Conservation (phyloP, 441 rosid species). For the Melastoma candidum region DNA sequence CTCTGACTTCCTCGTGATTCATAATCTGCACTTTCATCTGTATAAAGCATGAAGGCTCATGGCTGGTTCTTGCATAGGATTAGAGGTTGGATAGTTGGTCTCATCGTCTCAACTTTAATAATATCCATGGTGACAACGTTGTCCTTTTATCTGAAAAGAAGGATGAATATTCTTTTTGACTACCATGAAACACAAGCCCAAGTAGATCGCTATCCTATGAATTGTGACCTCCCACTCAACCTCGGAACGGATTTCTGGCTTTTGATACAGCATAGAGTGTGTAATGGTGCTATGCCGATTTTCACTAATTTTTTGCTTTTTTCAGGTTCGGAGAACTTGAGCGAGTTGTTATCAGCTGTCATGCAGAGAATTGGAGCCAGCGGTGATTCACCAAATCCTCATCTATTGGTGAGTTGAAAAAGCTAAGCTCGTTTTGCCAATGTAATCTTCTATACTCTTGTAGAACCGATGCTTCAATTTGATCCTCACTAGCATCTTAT, state of each 20-base stretch:
- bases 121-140: no score
- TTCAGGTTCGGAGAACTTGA: slow-evolving; percentile 53
- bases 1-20: slow-evolving; percentile 1
- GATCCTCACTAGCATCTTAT: not conserved
- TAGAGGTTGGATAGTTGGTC: no score
- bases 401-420: slow-evolving; percentile 44
- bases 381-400: slow-evolving; percentile 27
- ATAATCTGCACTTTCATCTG: not conserved
- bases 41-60: not conserved
- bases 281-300: not conserved
- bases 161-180: no score
- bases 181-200: no score
- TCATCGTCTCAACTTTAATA: no score
- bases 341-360: slow-evolving; percentile 48
- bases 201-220: no score
- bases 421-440: no score
- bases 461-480: not conserved
- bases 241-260: not conserved
- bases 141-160: no score
- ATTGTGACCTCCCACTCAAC: no score
- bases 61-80: not conserved
- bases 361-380: slow-evolving; percentile 48
- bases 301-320: not conserved
- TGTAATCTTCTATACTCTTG: not conserved
- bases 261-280: not conserved